A percentile compares a stretch with the other conserved stretches of the same genome.
Conservation (phyloP, 2,329 filamentous ascomycete genomes). For the Alternaria gaisen region DNA sequence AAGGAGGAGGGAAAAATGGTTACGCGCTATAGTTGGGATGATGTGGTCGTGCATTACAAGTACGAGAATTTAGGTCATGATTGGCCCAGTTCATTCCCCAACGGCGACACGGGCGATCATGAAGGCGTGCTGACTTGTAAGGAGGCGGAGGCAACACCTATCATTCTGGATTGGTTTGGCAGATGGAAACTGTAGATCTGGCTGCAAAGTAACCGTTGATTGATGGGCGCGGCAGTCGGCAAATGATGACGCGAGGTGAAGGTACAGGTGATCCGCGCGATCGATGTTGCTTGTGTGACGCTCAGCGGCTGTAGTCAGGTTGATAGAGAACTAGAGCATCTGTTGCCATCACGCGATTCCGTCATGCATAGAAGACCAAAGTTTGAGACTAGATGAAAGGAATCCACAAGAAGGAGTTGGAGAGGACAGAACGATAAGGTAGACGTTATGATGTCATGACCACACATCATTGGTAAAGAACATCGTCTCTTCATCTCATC, state of each 20-base stretch:
- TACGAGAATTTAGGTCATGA: conserved; percentile 52
- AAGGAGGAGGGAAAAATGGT: conserved; percentile 41
- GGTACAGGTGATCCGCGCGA: not conserved
- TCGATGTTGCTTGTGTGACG: not conserved
- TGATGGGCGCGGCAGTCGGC: not conserved
- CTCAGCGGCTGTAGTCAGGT: not conserved
- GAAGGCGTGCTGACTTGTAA: conserved; percentile 36
- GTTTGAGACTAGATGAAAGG: too few relatives aligned
- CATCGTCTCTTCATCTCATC: not conserved
- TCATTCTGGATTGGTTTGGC: conserved; percentile 45
- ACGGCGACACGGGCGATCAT: conserved; percentile 32
- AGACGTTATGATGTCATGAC: not conserved
- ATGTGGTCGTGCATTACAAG: conserved; percentile 52
- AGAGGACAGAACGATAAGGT: too few relatives aligned
- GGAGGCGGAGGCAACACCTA: conserved; percentile 42
- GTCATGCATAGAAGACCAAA: too few relatives aligned
- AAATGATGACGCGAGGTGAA: not conserved
- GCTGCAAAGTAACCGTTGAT: not conserved
- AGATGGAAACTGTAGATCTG: conserved; percentile 34
- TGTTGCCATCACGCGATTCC: too few relatives aligned
- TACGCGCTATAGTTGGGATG: conserved; percentile 36
- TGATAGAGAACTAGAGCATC: not conserved
- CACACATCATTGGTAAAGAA: not conserved
- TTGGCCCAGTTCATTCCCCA: conserved; percentile 51
- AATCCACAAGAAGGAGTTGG: not conserved